Evolutionary conservation across 306 rosid species (phyloP).

Genomic region (Quercus agrifolia): DNA sequence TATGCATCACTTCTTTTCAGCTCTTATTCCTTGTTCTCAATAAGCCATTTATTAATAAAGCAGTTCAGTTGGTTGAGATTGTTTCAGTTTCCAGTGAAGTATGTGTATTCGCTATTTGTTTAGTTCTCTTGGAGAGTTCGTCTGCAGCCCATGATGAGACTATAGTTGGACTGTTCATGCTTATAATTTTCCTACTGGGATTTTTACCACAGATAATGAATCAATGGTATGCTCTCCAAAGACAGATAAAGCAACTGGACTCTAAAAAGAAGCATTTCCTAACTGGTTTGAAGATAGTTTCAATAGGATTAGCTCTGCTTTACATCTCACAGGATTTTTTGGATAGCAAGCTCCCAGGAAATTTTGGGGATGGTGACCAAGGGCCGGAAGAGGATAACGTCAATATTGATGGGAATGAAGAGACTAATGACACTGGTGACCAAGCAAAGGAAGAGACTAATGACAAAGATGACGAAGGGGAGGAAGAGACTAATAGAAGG

Average conservation of each 20-base stretch:
- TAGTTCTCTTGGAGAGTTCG: slow-evolving; percentile 41
- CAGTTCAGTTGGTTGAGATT: slow-evolving; percentile 79
- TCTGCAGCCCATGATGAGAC: slow-evolving; percentile 35
- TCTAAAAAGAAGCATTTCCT: slow-evolving; percentile 48
- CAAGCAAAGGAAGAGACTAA: too few species aligned
- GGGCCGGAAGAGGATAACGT: slow-evolving; percentile 20
- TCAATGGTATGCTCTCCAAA: slow-evolving; percentile 76
- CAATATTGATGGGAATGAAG: not conserved
- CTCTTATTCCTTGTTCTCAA: slow-evolving; percentile 81
- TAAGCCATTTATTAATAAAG: slow-evolving; percentile 91
- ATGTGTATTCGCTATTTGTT: slow-evolving; percentile 44
- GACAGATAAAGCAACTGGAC: slow-evolving; percentile 59
- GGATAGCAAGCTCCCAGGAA: slow-evolving; percentile 47
- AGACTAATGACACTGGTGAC: too few species aligned
- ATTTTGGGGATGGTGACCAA: not conserved
- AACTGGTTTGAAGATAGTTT: slow-evolving; percentile 50
- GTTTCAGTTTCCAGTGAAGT: slow-evolving; percentile 59
- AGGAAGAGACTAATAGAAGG: too few species aligned
- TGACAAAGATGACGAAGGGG: too few species aligned
- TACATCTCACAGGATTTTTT: slow-evolving; percentile 55
- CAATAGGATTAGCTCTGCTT: slow-evolving; percentile 50
- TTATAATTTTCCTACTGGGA: slow-evolving; percentile 56
- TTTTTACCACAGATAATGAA: slow-evolving; percentile 52
- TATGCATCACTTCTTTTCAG: slow-evolving; percentile 65
- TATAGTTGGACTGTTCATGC: slow-evolving; percentile 53